Percentiles rank a stretch among this genome's conserved stretches.
Conservation (phyloP, 2,329 filamentous ascomycete species). For the Alternaria gansuensis region DNA sequence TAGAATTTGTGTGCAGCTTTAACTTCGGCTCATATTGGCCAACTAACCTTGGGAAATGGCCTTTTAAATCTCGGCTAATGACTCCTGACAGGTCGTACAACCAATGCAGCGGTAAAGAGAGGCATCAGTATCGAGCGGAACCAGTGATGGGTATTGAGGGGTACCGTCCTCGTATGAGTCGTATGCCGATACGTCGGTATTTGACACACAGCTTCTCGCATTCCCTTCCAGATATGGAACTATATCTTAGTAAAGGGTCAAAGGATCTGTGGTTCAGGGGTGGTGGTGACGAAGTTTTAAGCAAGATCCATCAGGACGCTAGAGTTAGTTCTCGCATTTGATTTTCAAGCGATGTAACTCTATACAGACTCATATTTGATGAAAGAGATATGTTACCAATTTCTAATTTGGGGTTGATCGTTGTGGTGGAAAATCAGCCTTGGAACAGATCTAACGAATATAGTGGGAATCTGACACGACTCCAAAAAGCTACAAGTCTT, state of each 20-base stretch:
- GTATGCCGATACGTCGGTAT: background rate
- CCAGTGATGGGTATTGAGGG: constrained; percentile 1
- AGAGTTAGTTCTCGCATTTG: background rate
- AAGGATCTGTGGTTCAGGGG: background rate
- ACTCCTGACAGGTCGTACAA: background rate
- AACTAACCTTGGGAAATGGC: background rate
- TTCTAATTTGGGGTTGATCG: background rate
- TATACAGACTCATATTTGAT: background rate
- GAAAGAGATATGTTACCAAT: background rate
- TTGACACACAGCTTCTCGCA: background rate
- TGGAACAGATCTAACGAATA: background rate
- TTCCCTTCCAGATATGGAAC: background rate
- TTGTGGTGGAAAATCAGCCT: background rate
- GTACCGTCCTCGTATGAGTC: background rate
- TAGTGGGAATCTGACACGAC: background rate
- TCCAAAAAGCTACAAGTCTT: background rate
- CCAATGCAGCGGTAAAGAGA: background rate
- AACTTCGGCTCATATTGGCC: constrained; percentile 1
- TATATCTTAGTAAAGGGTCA: background rate
- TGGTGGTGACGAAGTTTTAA: background rate
- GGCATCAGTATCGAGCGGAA: background rate
- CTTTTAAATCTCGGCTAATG: background rate
- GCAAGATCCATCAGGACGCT: background rate
- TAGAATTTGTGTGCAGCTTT: background rate
- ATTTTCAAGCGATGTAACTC: background rate